phyloP scores from a whole-genome alignment of 768 basidiomycete genomes.

The Kwoniella shandongensis region DNA sequence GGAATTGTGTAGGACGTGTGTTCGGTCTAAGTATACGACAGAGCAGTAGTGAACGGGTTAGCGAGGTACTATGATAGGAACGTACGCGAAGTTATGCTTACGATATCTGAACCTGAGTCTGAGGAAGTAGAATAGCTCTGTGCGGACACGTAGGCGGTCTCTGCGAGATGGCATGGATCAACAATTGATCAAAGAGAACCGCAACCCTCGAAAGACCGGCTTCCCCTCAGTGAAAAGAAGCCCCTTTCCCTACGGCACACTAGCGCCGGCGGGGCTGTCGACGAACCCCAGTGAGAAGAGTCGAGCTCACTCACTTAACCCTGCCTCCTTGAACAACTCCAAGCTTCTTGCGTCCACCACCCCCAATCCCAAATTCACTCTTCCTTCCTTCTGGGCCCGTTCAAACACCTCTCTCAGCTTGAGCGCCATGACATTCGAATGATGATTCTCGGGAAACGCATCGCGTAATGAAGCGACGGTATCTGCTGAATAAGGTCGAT shows the following conservation, averaged over 20 bases:
- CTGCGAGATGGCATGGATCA: too few relatives aligned
- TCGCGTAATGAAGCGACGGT: slow-evolving; percentile 88
- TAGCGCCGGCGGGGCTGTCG: too few relatives aligned
- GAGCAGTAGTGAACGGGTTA: too few relatives aligned
- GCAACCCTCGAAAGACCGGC: too few relatives aligned
- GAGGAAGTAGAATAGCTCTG: too few relatives aligned
- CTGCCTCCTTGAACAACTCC: slow-evolving; percentile 55
- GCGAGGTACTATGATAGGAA: too few relatives aligned
- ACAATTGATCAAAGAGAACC: too few relatives aligned
- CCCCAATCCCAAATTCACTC: slow-evolving; percentile 77
- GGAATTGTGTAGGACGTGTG: slow-evolving; percentile 96
- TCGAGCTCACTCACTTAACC: slow-evolving; percentile 24
- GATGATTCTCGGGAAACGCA: slow-evolving; percentile 74
- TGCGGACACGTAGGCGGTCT: slow-evolving; percentile 87
- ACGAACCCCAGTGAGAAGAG: too few relatives aligned
- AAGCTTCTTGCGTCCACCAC: slow-evolving; percentile 78
- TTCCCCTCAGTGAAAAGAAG: too few relatives aligned
- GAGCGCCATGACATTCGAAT: slow-evolving; percentile 74
- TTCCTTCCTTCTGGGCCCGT: slow-evolving; percentile 63
- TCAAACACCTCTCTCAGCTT: slow-evolving; percentile 74
- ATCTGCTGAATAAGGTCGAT: slow-evolving; percentile 75
- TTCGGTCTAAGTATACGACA: slow-evolving; percentile 70
- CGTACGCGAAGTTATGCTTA: too few relatives aligned
- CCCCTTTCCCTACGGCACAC: too few relatives aligned
- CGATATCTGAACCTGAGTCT: too few relatives aligned